Evolutionary conservation across 2,329 filamentous ascomycete species (phyloP).

Genomic region (Claviceps monticola): DNA sequence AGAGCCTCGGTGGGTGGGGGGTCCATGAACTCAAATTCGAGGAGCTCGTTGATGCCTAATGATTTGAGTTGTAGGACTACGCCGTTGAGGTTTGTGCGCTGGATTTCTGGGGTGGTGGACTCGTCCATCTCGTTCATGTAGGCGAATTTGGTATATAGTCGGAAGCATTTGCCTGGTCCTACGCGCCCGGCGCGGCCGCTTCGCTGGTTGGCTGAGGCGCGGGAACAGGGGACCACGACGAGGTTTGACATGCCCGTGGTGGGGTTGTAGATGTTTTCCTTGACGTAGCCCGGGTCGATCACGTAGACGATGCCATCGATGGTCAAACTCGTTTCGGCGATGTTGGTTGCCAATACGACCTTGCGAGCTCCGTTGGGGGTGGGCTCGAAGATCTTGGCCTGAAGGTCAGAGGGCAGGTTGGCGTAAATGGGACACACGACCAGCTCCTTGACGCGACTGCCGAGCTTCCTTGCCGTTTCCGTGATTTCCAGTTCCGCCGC

Average conservation of each 20-base stretch:
- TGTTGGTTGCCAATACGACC: conserved; percentile 89
- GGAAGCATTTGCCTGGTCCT: conserved; percentile 82
- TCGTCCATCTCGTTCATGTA: conserved; percentile 94
- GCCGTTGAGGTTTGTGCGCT: conserved; percentile 73
- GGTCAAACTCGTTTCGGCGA: conserved; percentile 89
- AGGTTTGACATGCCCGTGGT: conserved; percentile 85
- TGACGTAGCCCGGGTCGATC: conserved; percentile 89
- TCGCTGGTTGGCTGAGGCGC: conserved; percentile 84
- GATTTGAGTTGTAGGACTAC: conserved; percentile 80
- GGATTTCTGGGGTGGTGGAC: conserved; percentile 83
- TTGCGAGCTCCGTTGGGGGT: conserved; percentile 77
- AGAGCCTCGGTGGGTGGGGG: conserved; percentile 80
- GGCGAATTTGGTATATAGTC: conserved; percentile 84
- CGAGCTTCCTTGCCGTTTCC: conserved; percentile 77
- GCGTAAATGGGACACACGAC: conserved; percentile 90
- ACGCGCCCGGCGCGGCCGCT: conserved; percentile 88
- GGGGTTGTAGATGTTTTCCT: conserved; percentile 88
- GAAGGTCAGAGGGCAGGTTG: conserved; percentile 79
- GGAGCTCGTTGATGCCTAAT: conserved; percentile 78
- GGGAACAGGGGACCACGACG: conserved; percentile 79
- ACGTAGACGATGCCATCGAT: conserved; percentile 95
- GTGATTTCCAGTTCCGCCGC: conserved; percentile 70
- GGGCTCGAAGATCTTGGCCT: conserved; percentile 88
- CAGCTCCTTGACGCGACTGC: conserved; percentile 70
- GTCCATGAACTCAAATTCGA: conserved; percentile 95